A percentile compares a stretch with the other conserved stretches of the same genome.
Conservation (phyloP, 441 rosid species). For the Mallotus repandus region DNA sequence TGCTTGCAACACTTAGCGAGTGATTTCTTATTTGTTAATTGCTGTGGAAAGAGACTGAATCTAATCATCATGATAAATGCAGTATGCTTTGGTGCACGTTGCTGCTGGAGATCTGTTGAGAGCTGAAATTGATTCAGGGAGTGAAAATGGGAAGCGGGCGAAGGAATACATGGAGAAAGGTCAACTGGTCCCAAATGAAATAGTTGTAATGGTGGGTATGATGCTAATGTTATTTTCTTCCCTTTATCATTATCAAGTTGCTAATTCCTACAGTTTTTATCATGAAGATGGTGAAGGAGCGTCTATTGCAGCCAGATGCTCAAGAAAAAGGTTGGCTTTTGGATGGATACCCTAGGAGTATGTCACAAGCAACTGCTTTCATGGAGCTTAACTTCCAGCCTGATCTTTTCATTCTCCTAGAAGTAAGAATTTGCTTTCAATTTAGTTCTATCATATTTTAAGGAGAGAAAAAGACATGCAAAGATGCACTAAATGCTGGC, state of each 20-base stretch:
- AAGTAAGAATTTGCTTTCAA: constrained; percentile 44
- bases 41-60: constrained; percentile 36
- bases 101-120: constrained; percentile 94
- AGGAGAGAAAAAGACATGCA: neutral
- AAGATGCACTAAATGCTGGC: neutral
- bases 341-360: constrained; percentile 96
- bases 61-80: constrained; percentile 44
- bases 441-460: neutral
- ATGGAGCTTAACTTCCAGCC: constrained; percentile 65
- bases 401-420: constrained; percentile 77
- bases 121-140: constrained; percentile 74
- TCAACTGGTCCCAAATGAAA: constrained; percentile 72
- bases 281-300: constrained; percentile 83
- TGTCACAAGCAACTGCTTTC: constrained; percentile 82
- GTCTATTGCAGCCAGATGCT: constrained; percentile 69
- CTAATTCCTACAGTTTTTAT: constrained; percentile 19
- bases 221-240: neutral
- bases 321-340: constrained; percentile 86
- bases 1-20: constrained; percentile 19
- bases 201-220: constrained; percentile 56
- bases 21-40: constrained; percentile 28
- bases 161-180: constrained; percentile 90
- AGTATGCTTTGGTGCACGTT: constrained; percentile 90
- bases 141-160: constrained; percentile 78
- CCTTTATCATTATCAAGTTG: constrained; percentile 7